These are phyloP conservation scores for Biancaea sappan DNA, from an alignment of 306 rosid genomes.

Conservation along the genomic window DNA sequence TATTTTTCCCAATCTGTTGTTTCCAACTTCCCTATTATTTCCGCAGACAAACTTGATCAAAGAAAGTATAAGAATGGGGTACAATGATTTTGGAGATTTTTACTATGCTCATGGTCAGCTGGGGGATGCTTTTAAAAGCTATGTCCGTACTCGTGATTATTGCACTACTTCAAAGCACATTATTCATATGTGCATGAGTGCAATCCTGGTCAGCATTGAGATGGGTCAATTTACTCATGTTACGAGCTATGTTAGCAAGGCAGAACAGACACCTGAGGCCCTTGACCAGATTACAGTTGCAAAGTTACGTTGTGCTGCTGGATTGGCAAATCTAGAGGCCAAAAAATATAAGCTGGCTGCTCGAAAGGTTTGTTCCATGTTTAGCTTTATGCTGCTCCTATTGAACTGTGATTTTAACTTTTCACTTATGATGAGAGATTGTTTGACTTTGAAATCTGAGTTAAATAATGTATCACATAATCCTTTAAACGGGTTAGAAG, in stretches of 20 bases:
- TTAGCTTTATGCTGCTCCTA: not conserved
- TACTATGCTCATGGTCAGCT: conserved; percentile 86
- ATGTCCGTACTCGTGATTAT: conserved; percentile 96
- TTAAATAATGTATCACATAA: not conserved
- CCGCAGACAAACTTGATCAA: conserved; percentile 94
- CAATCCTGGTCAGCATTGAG: conserved; percentile 96
- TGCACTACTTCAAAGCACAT: conserved; percentile 95
- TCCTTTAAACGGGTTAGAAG: not conserved
- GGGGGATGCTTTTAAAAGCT: conserved; percentile 90
- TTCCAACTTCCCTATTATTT: conserved; percentile 31
- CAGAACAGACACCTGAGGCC: conserved; percentile 77
- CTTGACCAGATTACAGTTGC: conserved; percentile 60
- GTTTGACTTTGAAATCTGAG: not conserved
- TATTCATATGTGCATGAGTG: conserved; percentile 93
- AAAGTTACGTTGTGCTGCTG: conserved; percentile 89
- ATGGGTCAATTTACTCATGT: conserved; percentile 98
- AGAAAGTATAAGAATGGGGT: conserved; percentile 99
- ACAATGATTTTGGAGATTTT: conserved; percentile 97
- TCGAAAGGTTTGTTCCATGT: conserved; percentile 73
- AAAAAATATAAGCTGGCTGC: conserved; percentile 99
- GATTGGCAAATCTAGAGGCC: conserved; percentile 92
- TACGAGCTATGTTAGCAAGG: conserved; percentile 86
- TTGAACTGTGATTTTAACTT: not conserved
- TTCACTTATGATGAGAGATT: not conserved
- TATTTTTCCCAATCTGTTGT: conserved; percentile 18